Conservation (phyloP, 352 stramenopile genomes). For the Bremia lactucae region DNA sequence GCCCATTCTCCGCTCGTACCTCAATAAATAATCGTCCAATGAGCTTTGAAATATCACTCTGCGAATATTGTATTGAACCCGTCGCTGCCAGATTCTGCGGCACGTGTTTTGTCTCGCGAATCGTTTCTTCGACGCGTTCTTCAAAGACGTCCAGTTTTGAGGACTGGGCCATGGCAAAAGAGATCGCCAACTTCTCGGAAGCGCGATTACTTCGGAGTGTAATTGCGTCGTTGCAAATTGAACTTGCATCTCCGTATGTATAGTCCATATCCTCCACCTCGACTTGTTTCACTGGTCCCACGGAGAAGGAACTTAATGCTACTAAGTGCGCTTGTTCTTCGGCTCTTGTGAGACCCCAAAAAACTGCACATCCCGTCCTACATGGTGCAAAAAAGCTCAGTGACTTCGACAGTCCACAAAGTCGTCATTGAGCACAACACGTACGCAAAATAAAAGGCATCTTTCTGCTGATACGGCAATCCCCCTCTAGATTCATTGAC, state of each 20-base stretch:
- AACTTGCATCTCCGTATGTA: conserved; percentile 57
- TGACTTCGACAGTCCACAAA: no score
- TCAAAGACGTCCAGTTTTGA: conserved; percentile 91
- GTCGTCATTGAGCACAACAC: no score
- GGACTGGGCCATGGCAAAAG: conserved; percentile 89
- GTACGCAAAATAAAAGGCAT: conserved; percentile 82
- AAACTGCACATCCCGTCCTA: conserved; percentile 80
- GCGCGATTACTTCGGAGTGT: conserved; percentile 68
- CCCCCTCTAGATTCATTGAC: conserved; percentile 6
- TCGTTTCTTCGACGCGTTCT: conserved; percentile 81
- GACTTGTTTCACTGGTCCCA: conserved; percentile 66
- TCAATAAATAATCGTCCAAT: conserved; percentile 87
- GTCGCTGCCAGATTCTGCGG: conserved; percentile 80
- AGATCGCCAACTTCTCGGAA: conserved; percentile 87
- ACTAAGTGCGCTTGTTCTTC: conserved; percentile 74
- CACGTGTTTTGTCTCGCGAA: conserved; percentile 82
- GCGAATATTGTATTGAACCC: conserved; percentile 86
- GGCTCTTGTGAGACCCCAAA: conserved; percentile 78
- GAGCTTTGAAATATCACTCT: conserved; percentile 86
- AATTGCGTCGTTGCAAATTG: conserved; percentile 79
- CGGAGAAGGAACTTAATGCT: conserved; percentile 45
- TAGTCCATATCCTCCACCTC: conserved; percentile 88
- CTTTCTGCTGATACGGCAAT: conserved; percentile 59
- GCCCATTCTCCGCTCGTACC: conserved; percentile 24
- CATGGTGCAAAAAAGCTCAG: not conserved